Evolutionary conservation across 148 eudicot species (phyloP).

Genomic region (Heliosperma pusillum): DNA sequence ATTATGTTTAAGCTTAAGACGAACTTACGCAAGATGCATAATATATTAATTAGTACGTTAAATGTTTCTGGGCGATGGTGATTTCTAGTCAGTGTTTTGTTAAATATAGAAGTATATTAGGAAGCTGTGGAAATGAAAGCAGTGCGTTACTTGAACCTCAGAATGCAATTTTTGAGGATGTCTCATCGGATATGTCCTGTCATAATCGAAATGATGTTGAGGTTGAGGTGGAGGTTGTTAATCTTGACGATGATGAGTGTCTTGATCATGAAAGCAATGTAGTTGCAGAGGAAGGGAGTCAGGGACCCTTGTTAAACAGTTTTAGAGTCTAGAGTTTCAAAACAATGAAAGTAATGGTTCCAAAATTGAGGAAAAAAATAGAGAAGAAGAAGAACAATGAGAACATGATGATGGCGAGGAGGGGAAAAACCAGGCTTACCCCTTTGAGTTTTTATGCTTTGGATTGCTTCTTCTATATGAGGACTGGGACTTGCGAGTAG

Average conservation of each 20-base stretch:
- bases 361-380: neutral
- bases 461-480: conserved; percentile 51
- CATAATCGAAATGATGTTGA: conserved; percentile 6
- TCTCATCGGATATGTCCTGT: conserved; percentile 21
- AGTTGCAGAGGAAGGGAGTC: neutral
- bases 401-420: neutral
- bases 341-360: conserved; percentile 12
- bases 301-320: conserved; percentile 15
- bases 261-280: conserved; percentile 14
- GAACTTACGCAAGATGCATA: too few relatives aligned
- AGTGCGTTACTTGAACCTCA: conserved; percentile 15
- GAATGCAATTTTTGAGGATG: conserved; percentile 9
- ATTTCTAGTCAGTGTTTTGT: neutral
- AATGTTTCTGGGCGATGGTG: conserved; percentile 15
- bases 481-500: conserved; percentile 61
- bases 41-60: neutral
- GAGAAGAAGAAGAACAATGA: neutral
- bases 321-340: conserved; percentile 20
- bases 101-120: conserved; percentile 18
- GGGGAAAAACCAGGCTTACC: conserved; percentile 18
- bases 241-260: conserved; percentile 7
- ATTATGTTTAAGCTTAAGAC: too few relatives aligned
- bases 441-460: conserved; percentile 40
- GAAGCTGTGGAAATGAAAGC: conserved; percentile 27
- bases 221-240: neutral